Conservation (phyloP, 306 rosid species). For the Medicago lupulina region DNA sequence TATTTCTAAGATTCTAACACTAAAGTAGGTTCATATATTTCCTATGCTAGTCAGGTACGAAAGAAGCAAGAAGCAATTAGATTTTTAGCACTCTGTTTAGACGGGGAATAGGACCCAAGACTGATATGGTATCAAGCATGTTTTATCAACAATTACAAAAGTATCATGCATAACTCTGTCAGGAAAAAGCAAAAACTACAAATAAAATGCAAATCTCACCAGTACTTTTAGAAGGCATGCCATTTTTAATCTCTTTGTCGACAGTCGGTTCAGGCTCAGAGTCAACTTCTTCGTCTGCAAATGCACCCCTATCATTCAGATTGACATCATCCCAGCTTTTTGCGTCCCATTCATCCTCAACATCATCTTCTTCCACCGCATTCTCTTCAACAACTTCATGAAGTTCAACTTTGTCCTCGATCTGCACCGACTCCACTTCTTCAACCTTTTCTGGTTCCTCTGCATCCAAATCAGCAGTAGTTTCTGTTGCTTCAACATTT, state of each 20-base stretch:
- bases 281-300: constrained; percentile 92
- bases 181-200: constrained; percentile 6
- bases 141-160: constrained; percentile 29
- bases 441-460: constrained; percentile 70
- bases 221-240: constrained; percentile 42
- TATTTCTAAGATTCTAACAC: background rate
- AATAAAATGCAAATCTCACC: constrained; percentile 51
- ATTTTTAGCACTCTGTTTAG: constrained; percentile 7
- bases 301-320: constrained; percentile 65
- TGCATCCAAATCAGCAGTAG: constrained; percentile 43
- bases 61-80: background rate
- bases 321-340: constrained; percentile 96
- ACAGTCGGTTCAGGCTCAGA: constrained; percentile 60
- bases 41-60: background rate
- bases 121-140: background rate
- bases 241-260: constrained; percentile 58
- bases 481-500: constrained; percentile 61
- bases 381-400: constrained; percentile 64
- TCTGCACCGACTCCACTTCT: constrained; percentile 52
- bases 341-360: constrained; percentile 93
- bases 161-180: constrained; percentile 2
- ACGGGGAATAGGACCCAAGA: constrained; percentile 1
- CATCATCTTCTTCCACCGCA: constrained; percentile 70
- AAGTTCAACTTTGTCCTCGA: constrained; percentile 62
- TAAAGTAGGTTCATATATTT: background rate